Percentiles rank a stretch among this genome's conserved stretches.
These are phyloP conservation scores for Zymoseptoria passerinii DNA, from an alignment of 2,329 filamentous ascomycete species.

Conservation along the genomic window DNA sequence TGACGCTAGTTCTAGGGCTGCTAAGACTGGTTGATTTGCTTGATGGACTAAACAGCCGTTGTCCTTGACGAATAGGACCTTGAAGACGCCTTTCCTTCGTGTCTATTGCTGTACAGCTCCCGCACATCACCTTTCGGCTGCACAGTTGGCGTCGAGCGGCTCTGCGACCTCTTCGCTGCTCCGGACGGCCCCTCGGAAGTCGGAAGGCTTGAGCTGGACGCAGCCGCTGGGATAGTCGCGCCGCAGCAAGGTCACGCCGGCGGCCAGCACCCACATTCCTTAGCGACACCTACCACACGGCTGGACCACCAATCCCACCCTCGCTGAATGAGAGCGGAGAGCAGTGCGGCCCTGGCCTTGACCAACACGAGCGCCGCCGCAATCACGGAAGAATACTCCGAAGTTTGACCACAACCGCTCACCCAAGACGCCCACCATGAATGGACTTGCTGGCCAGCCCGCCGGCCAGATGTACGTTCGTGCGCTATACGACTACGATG, in stretches of 20 bases:
- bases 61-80: not conserved
- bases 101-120: not conserved
- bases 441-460: slow-evolving; percentile 44
- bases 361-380: not conserved
- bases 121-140: not conserved
- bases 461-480: slow-evolving; percentile 71
- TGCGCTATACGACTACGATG: slow-evolving; percentile 94
- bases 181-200: not conserved
- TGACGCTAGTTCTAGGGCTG: too few relatives aligned
- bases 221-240: not conserved
- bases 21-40: not conserved
- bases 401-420: not conserved
- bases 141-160: not conserved
- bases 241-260: not conserved
- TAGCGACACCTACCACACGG: not conserved
- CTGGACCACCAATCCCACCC: not conserved
- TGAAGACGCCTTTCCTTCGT: not conserved
- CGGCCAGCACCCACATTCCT: not conserved
- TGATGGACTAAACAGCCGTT: not conserved
- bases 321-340: not conserved
- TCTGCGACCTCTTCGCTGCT: not conserved
- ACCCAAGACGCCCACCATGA: slow-evolving; percentile 34
- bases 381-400: not conserved
- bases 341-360: not conserved
- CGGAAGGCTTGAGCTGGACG: not conserved